A percentile compares a stretch with the other conserved stretches of the same genome.
Evolutionary conservation across 2,329 filamentous ascomycete species (phyloP).

Genomic region (Fonsecaea monophora): DNA sequence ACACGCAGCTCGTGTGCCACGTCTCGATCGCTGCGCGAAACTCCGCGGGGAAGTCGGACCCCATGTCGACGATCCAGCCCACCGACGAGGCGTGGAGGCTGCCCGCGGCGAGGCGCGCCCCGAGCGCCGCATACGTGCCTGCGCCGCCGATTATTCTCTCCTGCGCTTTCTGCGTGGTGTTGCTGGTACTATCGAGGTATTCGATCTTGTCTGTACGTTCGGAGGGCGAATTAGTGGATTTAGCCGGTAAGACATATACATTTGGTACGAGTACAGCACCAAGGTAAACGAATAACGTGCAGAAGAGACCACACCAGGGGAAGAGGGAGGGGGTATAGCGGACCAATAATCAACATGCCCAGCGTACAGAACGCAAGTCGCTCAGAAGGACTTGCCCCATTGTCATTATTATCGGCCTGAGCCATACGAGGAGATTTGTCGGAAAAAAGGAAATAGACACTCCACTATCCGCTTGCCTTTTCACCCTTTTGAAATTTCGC

Average conservation of each 20-base stretch:
- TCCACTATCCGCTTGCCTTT: too few relatives aligned
- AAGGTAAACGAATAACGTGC: too few relatives aligned
- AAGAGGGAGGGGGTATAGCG: background rate
- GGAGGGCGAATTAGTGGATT: too few relatives aligned
- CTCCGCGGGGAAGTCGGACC: conserved; percentile 79
- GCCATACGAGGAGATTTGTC: background rate
- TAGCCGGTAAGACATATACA: too few relatives aligned
- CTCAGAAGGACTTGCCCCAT: conserved; percentile 6
- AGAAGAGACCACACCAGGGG: background rate
- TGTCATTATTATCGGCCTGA: background rate
- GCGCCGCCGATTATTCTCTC: conserved; percentile 85
- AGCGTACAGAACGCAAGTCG: conserved; percentile 70
- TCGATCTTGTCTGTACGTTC: conserved; percentile 80
- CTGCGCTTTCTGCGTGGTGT: conserved; percentile 65
- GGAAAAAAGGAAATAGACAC: too few relatives aligned
- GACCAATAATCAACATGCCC: conserved; percentile 74
- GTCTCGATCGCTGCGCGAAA: conserved; percentile 69
- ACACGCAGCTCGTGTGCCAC: conserved; percentile 77
- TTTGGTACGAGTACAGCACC: too few relatives aligned
- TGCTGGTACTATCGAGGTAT: conserved; percentile 63
- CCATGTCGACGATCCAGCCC: conserved; percentile 90
- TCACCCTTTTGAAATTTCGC: too few relatives aligned
- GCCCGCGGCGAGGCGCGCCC: conserved; percentile 86
- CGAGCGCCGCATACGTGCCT: conserved; percentile 83
- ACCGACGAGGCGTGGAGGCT: conserved; percentile 69